Base-by-base conservation (phyloP, 2,329 filamentous ascomycete species). In the Phyllosticta ampelicida region DNA sequence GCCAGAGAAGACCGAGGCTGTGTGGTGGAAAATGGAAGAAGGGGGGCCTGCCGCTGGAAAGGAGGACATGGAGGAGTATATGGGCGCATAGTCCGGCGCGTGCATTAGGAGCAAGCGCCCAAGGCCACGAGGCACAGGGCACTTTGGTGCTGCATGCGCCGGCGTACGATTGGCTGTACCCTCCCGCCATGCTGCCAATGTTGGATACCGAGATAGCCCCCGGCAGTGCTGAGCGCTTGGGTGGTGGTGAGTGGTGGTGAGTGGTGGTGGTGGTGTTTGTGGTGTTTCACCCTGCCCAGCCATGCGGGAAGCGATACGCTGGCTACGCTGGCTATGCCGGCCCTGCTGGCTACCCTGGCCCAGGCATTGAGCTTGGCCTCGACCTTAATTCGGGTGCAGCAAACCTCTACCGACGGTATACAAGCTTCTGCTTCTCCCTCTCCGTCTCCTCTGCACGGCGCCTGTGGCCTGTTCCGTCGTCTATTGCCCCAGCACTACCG, bases 131-230 rank as follows among this genome's bases (percentile, higher is more conserved):
- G 49, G 52, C 20, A 48, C 55, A 50, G 55, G 29, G 29, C 50
- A 51, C 54, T 49, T 51, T 56, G 54, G 51, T 51, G 30, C 53
- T 50, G 48, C 48, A 51, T 28, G 51, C 18, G 26, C 54, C 19
- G 55, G 52, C 55, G 55, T 57, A 57, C 55, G 29, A 57, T 50
- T 36, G 20, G 21, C 29, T 48, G 50, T 23, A 6, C 55, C n/a
- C n/a, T 53, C 55, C 52, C 55, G 55, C 50, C 50, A 57, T 53
- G n/a, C n/a, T n/a, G n/a, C n/a, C n/a, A n/a, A n/a, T n/a, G 55
- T 36, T 26, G 50, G 3, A 21, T 57, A 52, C 28, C 52, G n/a
- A n/a, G n/a, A n/a, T n/a, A n/a, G n/a, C n/a, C n/a, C n/a, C n/a
- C n/a, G n/a, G n/a, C n/a, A n/a, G n/a, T n/a, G n/a, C n/a, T n/a